phyloP scores from a whole-genome alignment of 257 asterid species.

The Verbena officinalis region DNA sequence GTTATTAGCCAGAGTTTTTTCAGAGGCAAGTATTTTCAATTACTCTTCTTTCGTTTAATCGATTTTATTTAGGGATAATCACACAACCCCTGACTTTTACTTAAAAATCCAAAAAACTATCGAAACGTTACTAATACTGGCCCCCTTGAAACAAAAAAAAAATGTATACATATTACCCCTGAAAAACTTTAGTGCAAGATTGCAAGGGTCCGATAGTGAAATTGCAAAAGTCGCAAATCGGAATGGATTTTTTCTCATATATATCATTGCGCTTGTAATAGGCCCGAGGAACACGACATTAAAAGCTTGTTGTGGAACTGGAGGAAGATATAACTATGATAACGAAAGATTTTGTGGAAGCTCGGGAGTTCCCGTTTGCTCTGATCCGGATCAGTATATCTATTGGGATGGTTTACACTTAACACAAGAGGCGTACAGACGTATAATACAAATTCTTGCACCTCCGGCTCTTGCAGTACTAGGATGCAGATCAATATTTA shows the following conservation, averaged over 20 bases:
- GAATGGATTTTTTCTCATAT: too few relatives aligned
- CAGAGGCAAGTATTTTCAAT: slow-evolving; percentile 7
- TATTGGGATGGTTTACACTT: slow-evolving; percentile 47
- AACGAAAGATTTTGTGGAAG: slow-evolving; percentile 29
- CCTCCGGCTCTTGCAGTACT: background rate
- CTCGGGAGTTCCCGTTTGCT: slow-evolving; percentile 16
- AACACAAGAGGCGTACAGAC: slow-evolving; percentile 30
- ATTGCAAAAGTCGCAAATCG: too few relatives aligned
- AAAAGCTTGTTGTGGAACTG: slow-evolving; percentile 47
- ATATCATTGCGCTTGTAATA: background rate
- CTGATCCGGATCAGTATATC: slow-evolving; percentile 14
- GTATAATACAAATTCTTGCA: background rate
- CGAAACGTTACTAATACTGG: too few relatives aligned
- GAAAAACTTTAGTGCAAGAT: too few relatives aligned
- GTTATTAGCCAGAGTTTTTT: background rate
- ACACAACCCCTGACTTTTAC: too few relatives aligned
- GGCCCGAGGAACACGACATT: background rate
- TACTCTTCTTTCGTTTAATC: background rate
- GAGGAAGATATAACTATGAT: slow-evolving; percentile 39
- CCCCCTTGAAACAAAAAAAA: too few relatives aligned
- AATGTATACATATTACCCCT: too few relatives aligned
- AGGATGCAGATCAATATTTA: background rate
- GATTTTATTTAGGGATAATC: too few relatives aligned
- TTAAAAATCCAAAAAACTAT: too few relatives aligned
- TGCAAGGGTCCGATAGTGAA: too few relatives aligned